Conservation (phyloP, 2,329 filamentous ascomycete species). For the Lizonia empirigonia region DNA sequence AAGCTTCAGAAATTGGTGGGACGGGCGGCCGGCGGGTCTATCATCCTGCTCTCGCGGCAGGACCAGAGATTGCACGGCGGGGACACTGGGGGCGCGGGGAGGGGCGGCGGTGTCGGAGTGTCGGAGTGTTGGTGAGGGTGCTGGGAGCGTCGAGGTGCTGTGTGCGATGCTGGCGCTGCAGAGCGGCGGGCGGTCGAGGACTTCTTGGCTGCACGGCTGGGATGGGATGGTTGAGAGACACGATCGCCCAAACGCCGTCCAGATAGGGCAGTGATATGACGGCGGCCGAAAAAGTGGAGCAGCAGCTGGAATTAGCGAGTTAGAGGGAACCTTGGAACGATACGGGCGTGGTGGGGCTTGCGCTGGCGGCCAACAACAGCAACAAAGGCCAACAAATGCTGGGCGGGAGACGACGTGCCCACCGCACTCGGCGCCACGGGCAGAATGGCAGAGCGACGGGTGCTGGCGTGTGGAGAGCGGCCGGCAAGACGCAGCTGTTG, state of each 20-base stretch:
- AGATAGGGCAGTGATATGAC: constrained; percentile 14
- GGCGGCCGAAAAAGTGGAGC: constrained; percentile 8
- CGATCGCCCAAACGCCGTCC: constrained; percentile 16
- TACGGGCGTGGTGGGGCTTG: constrained; percentile 11
- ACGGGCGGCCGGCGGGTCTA: constrained; percentile 23
- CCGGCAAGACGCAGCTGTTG: neutral
- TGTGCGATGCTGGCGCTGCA: neutral
- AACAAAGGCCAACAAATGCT: constrained; percentile 1
- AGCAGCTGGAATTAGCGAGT: constrained; percentile 4
- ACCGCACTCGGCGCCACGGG: neutral
- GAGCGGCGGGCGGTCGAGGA: constrained; percentile 7
- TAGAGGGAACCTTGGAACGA: constrained; percentile 11
- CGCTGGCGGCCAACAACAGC: constrained; percentile 7
- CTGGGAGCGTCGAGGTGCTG: neutral
- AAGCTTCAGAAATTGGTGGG: constrained; percentile 12
- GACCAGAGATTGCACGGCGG: neutral
- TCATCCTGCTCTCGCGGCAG: constrained; percentile 36
- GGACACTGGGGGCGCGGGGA: neutral
- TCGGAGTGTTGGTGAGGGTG: too few relatives aligned
- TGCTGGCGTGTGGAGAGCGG: neutral
- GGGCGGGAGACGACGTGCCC: neutral
- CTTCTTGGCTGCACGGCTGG: constrained; percentile 18
- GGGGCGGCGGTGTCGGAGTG: neutral
- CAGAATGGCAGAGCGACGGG: neutral
- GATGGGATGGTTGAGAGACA: constrained; percentile 16